These are phyloP conservation scores for Plasmodium knowlesi DNA, from an alignment of 169 alveolate species.

Conservation along the genomic window DNA sequence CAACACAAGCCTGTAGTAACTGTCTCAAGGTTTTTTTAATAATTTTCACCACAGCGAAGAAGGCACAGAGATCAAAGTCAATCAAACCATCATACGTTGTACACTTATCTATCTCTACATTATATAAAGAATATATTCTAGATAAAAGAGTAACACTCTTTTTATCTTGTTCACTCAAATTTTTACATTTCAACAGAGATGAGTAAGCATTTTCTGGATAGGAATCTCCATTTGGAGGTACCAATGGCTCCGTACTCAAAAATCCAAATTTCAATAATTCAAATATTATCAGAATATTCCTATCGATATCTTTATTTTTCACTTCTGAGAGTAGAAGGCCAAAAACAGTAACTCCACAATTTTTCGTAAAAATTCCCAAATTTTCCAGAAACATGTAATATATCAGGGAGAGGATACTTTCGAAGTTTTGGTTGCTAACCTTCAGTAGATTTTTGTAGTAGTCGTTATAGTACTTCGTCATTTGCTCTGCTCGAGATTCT, in stretches of 20 bases:
- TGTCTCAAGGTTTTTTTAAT: slow-evolving; percentile 78
- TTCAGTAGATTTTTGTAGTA: slow-evolving; percentile 32
- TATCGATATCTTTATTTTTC: slow-evolving; percentile 70
- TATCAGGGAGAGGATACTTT: slow-evolving; percentile 63
- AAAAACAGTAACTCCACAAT: slow-evolving; percentile 83
- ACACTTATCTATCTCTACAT: slow-evolving; percentile 8
- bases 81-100: slow-evolving; percentile 67
- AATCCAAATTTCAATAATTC: slow-evolving; percentile 83
- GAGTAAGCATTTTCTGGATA: slow-evolving; percentile 77
- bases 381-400: slow-evolving; percentile 83
- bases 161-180: slow-evolving; percentile 56
- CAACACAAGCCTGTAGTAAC: slow-evolving; percentile 81
- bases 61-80: slow-evolving; percentile 80
- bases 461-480: slow-evolving; percentile 29
- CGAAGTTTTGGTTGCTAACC: slow-evolving; percentile 58
- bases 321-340: slow-evolving; percentile 81
- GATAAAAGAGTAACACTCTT: slow-evolving; percentile 77
- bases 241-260: slow-evolving; percentile 80
- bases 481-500: background rate
- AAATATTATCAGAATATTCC: slow-evolving; percentile 74
- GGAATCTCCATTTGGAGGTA: slow-evolving; percentile 77
- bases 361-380: slow-evolving; percentile 80
- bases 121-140: slow-evolving; percentile 77
- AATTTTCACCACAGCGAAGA: slow-evolving; percentile 79
- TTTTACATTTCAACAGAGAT: slow-evolving; percentile 12